Base-by-base conservation (phyloP, 106 monocot species). In the Vanilla planifolia region DNA sequence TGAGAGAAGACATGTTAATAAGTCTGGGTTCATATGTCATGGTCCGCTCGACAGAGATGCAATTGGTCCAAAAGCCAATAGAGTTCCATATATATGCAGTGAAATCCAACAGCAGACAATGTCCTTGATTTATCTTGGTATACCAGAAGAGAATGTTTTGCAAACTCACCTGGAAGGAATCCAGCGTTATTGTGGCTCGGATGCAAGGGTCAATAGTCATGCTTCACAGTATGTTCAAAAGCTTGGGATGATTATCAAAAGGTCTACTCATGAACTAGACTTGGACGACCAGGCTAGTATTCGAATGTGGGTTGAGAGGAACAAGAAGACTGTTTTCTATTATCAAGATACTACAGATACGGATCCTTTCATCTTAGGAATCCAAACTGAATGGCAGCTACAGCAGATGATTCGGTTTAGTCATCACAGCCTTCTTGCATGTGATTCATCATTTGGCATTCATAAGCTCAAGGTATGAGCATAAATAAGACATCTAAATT, bases 381-480 rank as follows among this genome's bases (percentile, higher is more conserved):
- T 96, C 53, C 96, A 96, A 55, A 96, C 96, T 46, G 90, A 96
- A 24, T 96, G 96, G 90, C 96, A 96, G 60, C 65, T 96, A 70
- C 96, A 96, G 41, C 90, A 90, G 60, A 86, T 86, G 81, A 74
- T 96, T 64, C 78, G 96, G n/a, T 96, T 96, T 75, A 69, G 96
- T 24, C 84, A 91, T 70, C 86, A 87, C 11, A 86, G 90, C 62
- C 73, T 96, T 63, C 56, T 96, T 43, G 86, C 96, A 8, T 75
- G 69, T 48, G 76, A 96, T 57, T 96, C 96, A 19, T 84, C 96
- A 42, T 96, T 96, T 72, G 96, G 96, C 27, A 75, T 96, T 64
- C 87, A 68, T 71, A 90, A 96, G 68, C 79, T 96, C 22, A 96
- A 96, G 96, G 96, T 96, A 71, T 33, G 3, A 29, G 17, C 8